Base-by-base conservation (phyloP, 305 asterid species). In the Fraxinus greggii region DNA sequence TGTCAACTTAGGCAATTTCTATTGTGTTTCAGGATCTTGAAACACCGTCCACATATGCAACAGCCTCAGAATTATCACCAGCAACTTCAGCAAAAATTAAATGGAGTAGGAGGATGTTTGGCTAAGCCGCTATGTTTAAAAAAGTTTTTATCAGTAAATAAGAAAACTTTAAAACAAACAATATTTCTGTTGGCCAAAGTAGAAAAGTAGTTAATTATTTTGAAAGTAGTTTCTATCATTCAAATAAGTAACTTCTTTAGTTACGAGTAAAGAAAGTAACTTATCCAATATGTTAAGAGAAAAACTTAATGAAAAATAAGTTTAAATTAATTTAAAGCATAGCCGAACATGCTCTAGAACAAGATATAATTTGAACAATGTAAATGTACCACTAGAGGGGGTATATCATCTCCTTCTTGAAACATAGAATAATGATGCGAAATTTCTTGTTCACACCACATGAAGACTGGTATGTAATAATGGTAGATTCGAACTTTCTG, bases 361-460 rank as follows among this genome's bases (percentile, higher is more conserved):
- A 63, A 70, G 77, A 78, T 76, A 61, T 59, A 77, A 70, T 56
- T 63, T 9, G 38, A 21, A 78, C 33, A 35, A 10, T 65, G 38
- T 42, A 75, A 79, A 70, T 10, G 45, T 91, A 93, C 99, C 98
- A 94, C 96, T 86, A 94, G 86, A 63, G 99, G 98, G 76, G 98
- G 95, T 84, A 92, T 77, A 33, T 90, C 96, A 78, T 92, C 97
- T 86, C 84, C 90, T 26, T 90, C 97, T 79, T 87, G 86, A 89
- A 88, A 91, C 84, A 81, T 80, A 69, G 96, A 88, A 78, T 48
- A 59, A 83, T 97, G 99, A 40, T 80, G 84, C 17, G 93, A 84
- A 48, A 97, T 92, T 91, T 97, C 95, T 77, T 87, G 86, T 80
- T 93, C 97, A 81, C 99, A 97, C 97, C 99, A 97, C 83, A 93